Evolutionary conservation across 1,284 basidiomycete species (phyloP).

Genomic region (Dichomitus squalens): DNA sequence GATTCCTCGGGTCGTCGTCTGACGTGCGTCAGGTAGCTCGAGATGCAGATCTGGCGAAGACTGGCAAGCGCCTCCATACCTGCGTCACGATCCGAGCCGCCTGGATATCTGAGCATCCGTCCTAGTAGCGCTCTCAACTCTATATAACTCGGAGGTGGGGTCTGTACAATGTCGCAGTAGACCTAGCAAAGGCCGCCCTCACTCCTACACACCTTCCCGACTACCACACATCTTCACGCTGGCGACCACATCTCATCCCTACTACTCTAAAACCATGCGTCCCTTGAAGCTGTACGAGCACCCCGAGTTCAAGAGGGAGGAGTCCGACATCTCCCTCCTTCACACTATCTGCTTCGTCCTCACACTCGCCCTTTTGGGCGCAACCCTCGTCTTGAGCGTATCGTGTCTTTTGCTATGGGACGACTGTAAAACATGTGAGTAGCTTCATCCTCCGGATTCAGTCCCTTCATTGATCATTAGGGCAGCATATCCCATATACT

Average conservation of each 20-base stretch:
- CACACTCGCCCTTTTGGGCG: conserved; percentile 26
- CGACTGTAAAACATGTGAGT: conserved; percentile 31
- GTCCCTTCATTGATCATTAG: neutral
- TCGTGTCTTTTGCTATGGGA: conserved; percentile 30
- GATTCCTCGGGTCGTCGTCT: conserved; percentile 1
- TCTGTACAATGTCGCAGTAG: neutral
- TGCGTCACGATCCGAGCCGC: conserved; percentile 8
- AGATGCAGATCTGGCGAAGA: conserved; percentile 4
- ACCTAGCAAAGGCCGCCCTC: neutral
- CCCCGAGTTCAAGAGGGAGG: conserved; percentile 27
- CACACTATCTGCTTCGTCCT: conserved; percentile 34
- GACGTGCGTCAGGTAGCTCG: conserved; percentile 1
- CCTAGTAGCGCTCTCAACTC: conserved; percentile 13
- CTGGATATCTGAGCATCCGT: conserved; percentile 4
- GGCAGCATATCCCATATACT: conserved; percentile 11
- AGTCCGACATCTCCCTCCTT: conserved; percentile 29
- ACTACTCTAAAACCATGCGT: conserved; percentile 20
- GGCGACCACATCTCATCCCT: neutral
- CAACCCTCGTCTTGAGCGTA: conserved; percentile 28
- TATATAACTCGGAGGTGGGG: conserved; percentile 9
- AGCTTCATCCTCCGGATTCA: neutral
- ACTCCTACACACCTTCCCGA: neutral
- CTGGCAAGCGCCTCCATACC: conserved; percentile 5
- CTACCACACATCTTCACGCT: neutral
- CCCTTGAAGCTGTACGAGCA: conserved; percentile 30